phyloP scores from a whole-genome alignment of 2,329 filamentous ascomycete species.

The Fusarium coicis region DNA sequence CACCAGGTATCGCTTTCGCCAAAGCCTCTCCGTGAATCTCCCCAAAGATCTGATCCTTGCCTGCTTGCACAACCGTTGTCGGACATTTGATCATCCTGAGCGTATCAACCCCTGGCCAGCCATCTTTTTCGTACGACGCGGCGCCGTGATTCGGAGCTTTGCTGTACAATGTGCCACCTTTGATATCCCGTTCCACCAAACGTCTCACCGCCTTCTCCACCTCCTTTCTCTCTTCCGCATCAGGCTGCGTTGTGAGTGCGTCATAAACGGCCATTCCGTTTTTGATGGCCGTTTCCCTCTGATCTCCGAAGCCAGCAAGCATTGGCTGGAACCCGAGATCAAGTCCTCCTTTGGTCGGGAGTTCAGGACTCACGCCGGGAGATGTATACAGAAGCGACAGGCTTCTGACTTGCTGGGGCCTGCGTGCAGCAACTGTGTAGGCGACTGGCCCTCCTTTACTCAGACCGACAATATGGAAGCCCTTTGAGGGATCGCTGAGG shows the following conservation, averaged over 20 bases:
- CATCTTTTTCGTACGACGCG: conserved; percentile 31
- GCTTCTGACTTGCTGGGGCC: conserved; percentile 31
- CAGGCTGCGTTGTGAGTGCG: conserved; percentile 18
- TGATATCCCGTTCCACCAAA: conserved; percentile 20
- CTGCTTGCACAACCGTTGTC: conserved; percentile 44
- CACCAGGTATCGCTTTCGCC: conserved; percentile 33
- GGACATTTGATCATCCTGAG: conserved; percentile 42
- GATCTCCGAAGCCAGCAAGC: background rate
- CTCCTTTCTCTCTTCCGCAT: conserved; percentile 11
- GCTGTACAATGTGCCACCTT: conserved; percentile 42
- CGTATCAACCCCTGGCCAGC: conserved; percentile 38
- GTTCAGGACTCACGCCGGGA: conserved; percentile 29
- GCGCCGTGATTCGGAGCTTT: conserved; percentile 44
- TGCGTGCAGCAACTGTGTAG: conserved; percentile 36
- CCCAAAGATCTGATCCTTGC: conserved; percentile 46
- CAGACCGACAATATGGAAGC: conserved; percentile 41
- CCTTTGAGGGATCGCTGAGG: conserved; percentile 9
- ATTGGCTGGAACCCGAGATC: background rate
- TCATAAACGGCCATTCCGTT: conserved; percentile 4
- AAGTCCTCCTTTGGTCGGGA: conserved; percentile 3
- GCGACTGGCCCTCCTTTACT: conserved; percentile 45
- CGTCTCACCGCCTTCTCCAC: background rate
- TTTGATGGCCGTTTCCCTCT: background rate
- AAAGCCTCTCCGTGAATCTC: conserved; percentile 42
- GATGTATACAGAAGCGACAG: conserved; percentile 41